Percentiles rank a stretch among this genome's conserved stretches.
Conservation (phyloP, 1,284 basidiomycete species). For the Fistulina hepatica region DNA sequence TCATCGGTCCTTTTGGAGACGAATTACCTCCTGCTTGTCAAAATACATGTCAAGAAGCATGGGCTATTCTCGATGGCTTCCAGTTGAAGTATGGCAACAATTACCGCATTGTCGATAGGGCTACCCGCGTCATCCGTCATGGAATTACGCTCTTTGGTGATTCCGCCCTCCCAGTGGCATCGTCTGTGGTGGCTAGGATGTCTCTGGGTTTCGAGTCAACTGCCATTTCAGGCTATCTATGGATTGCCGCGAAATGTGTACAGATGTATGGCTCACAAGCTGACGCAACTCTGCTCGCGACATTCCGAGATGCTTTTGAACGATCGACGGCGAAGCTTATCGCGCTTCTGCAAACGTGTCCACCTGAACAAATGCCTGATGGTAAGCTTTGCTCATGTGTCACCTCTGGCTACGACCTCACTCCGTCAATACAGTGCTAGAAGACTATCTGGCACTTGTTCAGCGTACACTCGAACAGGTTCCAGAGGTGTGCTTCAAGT, state of each 20-base stretch:
- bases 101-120: conserved; percentile 75
- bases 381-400: conserved; percentile 35
- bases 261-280: conserved; percentile 61
- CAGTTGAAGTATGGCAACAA: conserved; percentile 72
- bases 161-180: conserved; percentile 56
- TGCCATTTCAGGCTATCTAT: conserved; percentile 82
- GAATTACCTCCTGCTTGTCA: conserved; percentile 74
- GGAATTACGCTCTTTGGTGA: conserved; percentile 77
- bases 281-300: conserved; percentile 37
- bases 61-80: conserved; percentile 76
- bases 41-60: conserved; percentile 71
- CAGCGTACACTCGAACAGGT: conserved; percentile 57
- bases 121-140: conserved; percentile 78
- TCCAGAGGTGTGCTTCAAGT: conserved; percentile 72
- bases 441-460: conserved; percentile 87
- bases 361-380: conserved; percentile 70
- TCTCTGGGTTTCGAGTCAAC: conserved; percentile 70
- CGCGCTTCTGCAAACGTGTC: conserved; percentile 54
- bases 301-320: conserved; percentile 64
- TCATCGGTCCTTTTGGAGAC: conserved; percentile 73
- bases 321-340: conserved; percentile 61
- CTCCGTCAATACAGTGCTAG: conserved; percentile 57
- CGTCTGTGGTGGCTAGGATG: conserved; percentile 69
- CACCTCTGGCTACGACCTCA: not conserved
- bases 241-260: conserved; percentile 86